A percentile compares a stretch with the other conserved stretches of the same genome.
These are phyloP conservation scores for Cladophialophora chaetospira DNA, from an alignment of 2,329 filamentous ascomycete genomes.

Conservation along the genomic window DNA sequence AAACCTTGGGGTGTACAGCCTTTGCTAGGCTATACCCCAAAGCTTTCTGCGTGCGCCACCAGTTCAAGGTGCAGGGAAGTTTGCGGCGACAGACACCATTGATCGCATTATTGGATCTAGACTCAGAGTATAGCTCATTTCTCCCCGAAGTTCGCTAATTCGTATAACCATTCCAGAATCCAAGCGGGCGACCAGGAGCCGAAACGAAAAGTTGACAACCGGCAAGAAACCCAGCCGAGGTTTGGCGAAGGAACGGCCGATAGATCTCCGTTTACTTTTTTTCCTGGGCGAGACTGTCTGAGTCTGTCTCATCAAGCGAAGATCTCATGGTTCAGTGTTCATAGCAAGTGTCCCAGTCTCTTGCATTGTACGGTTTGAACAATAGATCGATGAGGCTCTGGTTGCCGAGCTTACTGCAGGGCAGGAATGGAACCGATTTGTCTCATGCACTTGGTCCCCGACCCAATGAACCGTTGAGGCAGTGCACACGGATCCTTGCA, in stretches of 20 bases:
- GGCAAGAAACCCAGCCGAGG: constrained; percentile 1
- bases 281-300: too few species aligned
- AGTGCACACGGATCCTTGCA: constrained; percentile 11
- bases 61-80: too few species aligned
- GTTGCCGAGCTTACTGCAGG: constrained; percentile 4
- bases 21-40: too few species aligned
- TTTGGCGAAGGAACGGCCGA: constrained; percentile 10
- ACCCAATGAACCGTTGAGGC: constrained; percentile 4
- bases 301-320: constrained; percentile 3
- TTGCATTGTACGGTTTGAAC: neutral
- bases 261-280: constrained; percentile 9
- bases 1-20: too few species aligned
- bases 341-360: constrained; percentile 5
- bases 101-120: too few species aligned
- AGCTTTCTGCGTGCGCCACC: too few species aligned
- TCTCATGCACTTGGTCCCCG: constrained; percentile 11
- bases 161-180: neutral
- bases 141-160: neutral
- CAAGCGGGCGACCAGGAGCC: neutral
- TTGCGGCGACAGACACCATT: too few species aligned
- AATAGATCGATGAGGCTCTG: constrained; percentile 11
- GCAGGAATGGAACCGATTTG: constrained; percentile 19
- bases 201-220: neutral
- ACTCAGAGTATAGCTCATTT: too few species aligned
- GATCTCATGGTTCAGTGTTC: constrained; percentile 2